Conservation (phyloP, 176 grass and related monocot species). For the Cenchrus fungigraminus region DNA sequence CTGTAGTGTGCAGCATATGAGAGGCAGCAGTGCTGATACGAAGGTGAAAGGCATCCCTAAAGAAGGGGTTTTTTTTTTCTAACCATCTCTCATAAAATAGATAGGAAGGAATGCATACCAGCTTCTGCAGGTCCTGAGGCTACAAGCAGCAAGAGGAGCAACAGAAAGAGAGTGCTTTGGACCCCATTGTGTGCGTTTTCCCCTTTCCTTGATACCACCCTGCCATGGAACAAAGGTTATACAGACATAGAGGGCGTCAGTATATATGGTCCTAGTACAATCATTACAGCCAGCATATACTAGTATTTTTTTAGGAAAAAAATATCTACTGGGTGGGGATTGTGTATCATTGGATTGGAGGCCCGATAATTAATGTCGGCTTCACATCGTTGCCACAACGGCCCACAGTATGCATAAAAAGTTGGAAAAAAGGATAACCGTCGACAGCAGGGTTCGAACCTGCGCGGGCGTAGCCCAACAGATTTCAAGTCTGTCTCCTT, state of each 20-base stretch:
- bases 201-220: not conserved
- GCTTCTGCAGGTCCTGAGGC: not conserved
- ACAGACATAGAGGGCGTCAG: too few species aligned
- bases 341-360: too few species aligned
- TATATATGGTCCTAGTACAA: too few species aligned
- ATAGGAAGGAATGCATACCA: not conserved
- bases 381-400: too few species aligned
- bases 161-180: not conserved
- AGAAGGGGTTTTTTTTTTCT: too few species aligned
- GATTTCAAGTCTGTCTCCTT: constrained; percentile 96
- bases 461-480: constrained; percentile 93
- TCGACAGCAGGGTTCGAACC: constrained; percentile 91
- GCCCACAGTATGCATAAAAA: too few species aligned
- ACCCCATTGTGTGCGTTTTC: not conserved
- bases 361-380: too few species aligned
- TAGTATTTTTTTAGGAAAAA: too few species aligned
- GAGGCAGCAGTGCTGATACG: not conserved
- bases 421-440: not conserved
- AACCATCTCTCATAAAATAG: not conserved
- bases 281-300: too few species aligned
- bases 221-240: not conserved
- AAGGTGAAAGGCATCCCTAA: not conserved
- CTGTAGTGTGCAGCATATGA: not conserved
- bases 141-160: not conserved
- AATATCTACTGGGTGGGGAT: too few species aligned